phyloP scores from a whole-genome alignment of 768 basidiomycete species.

The Pulveroboletus sp. region DNA sequence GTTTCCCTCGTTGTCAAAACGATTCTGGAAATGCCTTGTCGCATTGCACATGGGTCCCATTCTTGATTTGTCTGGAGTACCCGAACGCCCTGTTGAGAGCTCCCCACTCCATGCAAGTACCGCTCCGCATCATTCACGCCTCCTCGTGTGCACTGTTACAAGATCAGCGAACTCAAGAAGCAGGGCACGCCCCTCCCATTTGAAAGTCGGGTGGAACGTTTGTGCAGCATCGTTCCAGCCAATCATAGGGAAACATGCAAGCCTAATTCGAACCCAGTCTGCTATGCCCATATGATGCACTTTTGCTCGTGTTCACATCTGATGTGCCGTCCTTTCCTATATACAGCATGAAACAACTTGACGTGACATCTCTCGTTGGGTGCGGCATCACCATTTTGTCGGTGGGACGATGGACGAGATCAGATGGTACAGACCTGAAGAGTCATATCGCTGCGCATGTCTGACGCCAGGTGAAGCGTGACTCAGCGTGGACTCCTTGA shows the following conservation, averaged over 20 bases:
- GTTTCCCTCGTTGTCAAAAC: conserved; percentile 1
- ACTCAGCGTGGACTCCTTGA: neutral
- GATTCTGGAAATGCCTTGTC: conserved; percentile 13
- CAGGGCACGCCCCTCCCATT: conserved; percentile 1
- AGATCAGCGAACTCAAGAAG: conserved; percentile 6
- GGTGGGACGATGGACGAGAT: neutral
- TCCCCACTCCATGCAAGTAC: neutral
- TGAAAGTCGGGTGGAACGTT: conserved; percentile 3
- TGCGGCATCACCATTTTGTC: neutral
- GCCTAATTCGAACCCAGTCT: conserved; percentile 1
- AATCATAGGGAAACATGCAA: neutral
- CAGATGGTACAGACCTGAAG: conserved; percentile 3
- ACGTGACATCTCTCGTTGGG: neutral
- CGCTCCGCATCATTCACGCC: conserved; percentile 10
- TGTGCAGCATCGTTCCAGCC: neutral
- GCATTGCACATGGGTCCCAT: conserved; percentile 1
- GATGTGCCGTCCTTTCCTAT: neutral
- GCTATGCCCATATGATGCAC: neutral
- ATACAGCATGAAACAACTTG: neutral
- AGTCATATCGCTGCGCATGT: neutral
- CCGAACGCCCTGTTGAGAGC: neutral
- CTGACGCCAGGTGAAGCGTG: neutral
- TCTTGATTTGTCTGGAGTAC: neutral
- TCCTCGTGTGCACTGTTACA: neutral
- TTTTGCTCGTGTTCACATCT: neutral